Evolutionary conservation across 2,329 filamentous ascomycete species (phyloP).

Genomic region (Arachnomyces sp.): DNA sequence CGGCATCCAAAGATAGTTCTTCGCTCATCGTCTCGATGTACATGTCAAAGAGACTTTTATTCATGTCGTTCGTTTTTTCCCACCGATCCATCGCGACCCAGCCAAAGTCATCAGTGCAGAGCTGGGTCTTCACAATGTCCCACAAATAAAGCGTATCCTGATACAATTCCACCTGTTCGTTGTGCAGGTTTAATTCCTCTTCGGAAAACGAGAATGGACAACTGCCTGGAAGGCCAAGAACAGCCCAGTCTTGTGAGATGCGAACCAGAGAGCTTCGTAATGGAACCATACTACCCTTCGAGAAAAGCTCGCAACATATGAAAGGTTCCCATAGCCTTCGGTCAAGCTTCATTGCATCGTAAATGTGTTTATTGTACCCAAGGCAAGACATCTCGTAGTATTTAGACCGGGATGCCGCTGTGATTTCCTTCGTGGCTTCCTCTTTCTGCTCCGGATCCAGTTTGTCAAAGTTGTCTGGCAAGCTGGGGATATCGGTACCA

Average conservation of each 20-base stretch:
- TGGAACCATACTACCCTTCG: slow-evolving; percentile 11
- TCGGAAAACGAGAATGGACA: slow-evolving; percentile 14
- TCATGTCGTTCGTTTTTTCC: slow-evolving; percentile 14
- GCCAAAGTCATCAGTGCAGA: slow-evolving; percentile 17
- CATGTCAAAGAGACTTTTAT: slow-evolving; percentile 14
- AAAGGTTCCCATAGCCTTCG: slow-evolving; percentile 17
- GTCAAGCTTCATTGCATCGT: slow-evolving; percentile 16
- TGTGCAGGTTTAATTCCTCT: slow-evolving; percentile 10
- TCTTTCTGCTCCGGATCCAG: slow-evolving; percentile 13
- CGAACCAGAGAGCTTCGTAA: slow-evolving; percentile 13
- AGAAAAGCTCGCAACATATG: slow-evolving; percentile 13
- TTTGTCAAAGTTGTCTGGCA: slow-evolving; percentile 14
- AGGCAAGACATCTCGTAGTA: slow-evolving; percentile 19
- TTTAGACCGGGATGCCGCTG: slow-evolving; percentile 14
- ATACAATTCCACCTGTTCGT: slow-evolving; percentile 14
- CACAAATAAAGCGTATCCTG: slow-evolving; percentile 15
- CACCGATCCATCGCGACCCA: slow-evolving; percentile 15
- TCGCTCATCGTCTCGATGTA: slow-evolving; percentile 18
- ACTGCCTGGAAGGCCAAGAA: slow-evolving; percentile 11
- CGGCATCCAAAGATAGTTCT: slow-evolving; percentile 12
- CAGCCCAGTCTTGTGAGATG: slow-evolving; percentile 13
- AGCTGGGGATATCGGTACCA: slow-evolving; percentile 12
- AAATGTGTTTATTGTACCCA: slow-evolving; percentile 13
- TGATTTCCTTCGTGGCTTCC: slow-evolving; percentile 7
- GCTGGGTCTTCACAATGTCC: slow-evolving; percentile 16